A percentile compares a stretch with the other conserved stretches of the same genome.
These are phyloP conservation scores for Leishmania braziliensis DNA, from an alignment of 208 protist genomes.

Conservation along the genomic window DNA sequence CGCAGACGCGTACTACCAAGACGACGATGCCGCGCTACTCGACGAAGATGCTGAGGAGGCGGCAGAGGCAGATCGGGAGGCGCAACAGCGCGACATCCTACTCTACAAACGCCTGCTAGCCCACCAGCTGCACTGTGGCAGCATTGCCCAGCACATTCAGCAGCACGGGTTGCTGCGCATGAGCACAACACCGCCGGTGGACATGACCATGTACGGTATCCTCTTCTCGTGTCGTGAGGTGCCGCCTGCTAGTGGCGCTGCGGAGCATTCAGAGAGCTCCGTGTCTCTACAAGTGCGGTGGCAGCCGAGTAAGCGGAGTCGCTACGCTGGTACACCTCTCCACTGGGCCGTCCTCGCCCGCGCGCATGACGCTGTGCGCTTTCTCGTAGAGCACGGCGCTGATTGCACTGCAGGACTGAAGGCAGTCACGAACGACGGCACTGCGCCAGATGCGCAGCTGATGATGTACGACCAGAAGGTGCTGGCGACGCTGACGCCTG, in stretches of 20 bases:
- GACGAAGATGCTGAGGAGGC: slow-evolving; percentile 36
- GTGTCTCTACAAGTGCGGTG: slow-evolving; percentile 38
- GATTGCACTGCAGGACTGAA: slow-evolving; percentile 30
- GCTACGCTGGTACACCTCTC: slow-evolving; percentile 57
- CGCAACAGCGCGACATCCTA: slow-evolving; percentile 36
- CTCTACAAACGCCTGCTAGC: slow-evolving; percentile 37
- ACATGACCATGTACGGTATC: slow-evolving; percentile 40
- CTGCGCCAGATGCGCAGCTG: neutral
- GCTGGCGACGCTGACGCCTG: slow-evolving; percentile 33
- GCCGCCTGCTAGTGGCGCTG: neutral
- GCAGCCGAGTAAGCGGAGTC: slow-evolving; percentile 65
- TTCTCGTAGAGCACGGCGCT: slow-evolving; percentile 60
- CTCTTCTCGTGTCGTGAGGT: slow-evolving; percentile 29
- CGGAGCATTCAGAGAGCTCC: neutral
- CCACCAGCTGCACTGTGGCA: slow-evolving; percentile 31
- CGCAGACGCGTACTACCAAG: neutral
- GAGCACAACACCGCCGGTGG: slow-evolving; percentile 40
- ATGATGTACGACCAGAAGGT: neutral
- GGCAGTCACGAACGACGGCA: neutral
- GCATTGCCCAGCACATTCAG: slow-evolving; percentile 33
- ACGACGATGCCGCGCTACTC: slow-evolving; percentile 14
- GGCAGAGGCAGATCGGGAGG: slow-evolving; percentile 29
- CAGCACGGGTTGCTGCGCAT: slow-evolving; percentile 33
- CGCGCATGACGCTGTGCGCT: slow-evolving; percentile 52
- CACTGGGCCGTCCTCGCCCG: slow-evolving; percentile 83